phyloP scores from a whole-genome alignment of 1,284 basidiomycete species.

The Rhodofomes roseus region DNA sequence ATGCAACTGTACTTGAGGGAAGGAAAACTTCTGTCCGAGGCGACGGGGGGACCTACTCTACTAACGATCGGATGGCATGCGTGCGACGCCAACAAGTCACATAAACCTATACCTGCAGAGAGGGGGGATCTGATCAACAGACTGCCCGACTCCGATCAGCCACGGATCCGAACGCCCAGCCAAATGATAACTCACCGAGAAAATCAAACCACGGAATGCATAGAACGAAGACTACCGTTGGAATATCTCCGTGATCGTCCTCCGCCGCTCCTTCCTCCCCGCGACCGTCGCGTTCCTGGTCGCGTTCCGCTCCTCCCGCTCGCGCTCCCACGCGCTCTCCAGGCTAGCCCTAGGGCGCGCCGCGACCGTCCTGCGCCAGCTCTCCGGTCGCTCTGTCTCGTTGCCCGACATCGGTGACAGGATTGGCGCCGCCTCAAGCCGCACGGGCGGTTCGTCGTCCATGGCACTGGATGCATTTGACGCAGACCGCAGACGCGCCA shows the following conservation, averaged over 20 bases:
- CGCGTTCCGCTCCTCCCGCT: constrained; percentile 22
- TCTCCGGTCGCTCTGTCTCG: constrained; percentile 48
- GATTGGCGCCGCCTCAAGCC: constrained; percentile 16
- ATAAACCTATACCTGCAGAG: not conserved
- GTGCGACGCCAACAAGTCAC: not conserved
- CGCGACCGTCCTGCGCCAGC: constrained; percentile 40
- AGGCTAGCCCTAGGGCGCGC: constrained; percentile 43
- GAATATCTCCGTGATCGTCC: constrained; percentile 50
- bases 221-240: constrained; percentile 16
- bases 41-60: constrained; percentile 1
- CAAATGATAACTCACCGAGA: not conserved
- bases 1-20: not conserved
- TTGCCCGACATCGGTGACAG: constrained; percentile 42
- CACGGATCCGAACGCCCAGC: not conserved
- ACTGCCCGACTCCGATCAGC: not conserved
- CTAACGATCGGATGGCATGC: constrained; percentile 7
- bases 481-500: constrained; percentile 35
- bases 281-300: constrained; percentile 35
- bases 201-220: not conserved
- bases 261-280: constrained; percentile 39
- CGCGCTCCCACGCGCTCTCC: constrained; percentile 36
- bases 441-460: constrained; percentile 24
- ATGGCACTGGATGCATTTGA: constrained; percentile 28
- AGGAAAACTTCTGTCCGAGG: not conserved
- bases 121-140: constrained; percentile 7